Base-by-base conservation (phyloP, 768 basidiomycete species). In the Rhodotorula taiwanensis region DNA sequence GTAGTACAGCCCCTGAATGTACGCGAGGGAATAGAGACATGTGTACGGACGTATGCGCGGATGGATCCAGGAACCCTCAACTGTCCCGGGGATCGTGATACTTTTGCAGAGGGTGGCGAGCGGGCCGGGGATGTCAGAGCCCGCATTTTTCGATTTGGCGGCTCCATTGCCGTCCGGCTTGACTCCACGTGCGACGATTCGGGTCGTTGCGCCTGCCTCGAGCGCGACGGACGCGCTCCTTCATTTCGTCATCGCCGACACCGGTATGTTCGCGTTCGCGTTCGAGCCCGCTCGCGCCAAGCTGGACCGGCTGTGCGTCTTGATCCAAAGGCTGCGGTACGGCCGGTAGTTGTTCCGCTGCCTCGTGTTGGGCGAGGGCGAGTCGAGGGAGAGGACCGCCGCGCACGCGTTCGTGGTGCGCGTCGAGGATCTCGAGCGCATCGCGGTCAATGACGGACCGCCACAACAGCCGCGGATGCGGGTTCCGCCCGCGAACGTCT, bases 381-480 rank as follows among this genome's bases (percentile, higher is more conserved):
- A 65, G 43, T 5, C 64, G 48, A 5, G 64, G 64, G 23, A 65
- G 23, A 23, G 64, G 58, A 10, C 48, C 45, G 27, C 64, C 64
- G 43, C 55, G 58, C 39, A 65, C 33, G 20, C 54, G 54, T 3
- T n/a, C 50, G 44, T 65, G 64, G 47, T 66, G 60, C 6, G 50
- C 48, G 52, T 66, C 64, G 18, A 66, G 60, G 18, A 55, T 52
- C 30, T 23, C 52, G 42, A 66, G 56, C 21, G 60, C 33, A 18
- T 53, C 36, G 43, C n/a, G 13, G 31, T 60, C 60, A 45, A 66
- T n/a, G 15, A 6, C 11, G 0, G 59, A 61, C 11, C 64, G 55
- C 64, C 64, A 66, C 30, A 66, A 42, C 28, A 66, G 59, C 25
- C 64, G 59, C 23, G 64, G 64, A 27, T 61, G 59, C 3, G 30